Evolutionary conservation across 306 rosid genomes (phyloP), one percentile per base, ranked within the genome.

Genomic region (Sechiopsis laciniata): DNA sequence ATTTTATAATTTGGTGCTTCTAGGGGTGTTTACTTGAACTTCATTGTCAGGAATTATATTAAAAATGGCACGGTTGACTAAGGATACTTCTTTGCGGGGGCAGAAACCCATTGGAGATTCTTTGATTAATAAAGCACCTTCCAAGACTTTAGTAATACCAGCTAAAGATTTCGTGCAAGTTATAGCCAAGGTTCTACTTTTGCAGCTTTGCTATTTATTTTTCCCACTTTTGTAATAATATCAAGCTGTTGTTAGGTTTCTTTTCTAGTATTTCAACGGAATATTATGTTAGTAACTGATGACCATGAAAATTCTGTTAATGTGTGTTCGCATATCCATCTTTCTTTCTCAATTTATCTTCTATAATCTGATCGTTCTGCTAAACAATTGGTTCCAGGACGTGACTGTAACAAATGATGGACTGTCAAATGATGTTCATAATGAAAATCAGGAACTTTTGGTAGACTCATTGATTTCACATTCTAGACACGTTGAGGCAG

Each of bases 81-180:
- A 85, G 81, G 97, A 91, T 78, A 89, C 87, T 51, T 78, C 90
- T 60, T 77, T 76, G 40, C 85, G 81, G 50, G 98, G 90, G 63
- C 94, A 80, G 75, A 87, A 85, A 82, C 67, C 95, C 79, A 55
- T 75, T 78, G 78, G 80, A 80, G 96, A 91, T 50, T 78, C 77
- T 22, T 57, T 74, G 65, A 82, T 84, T 88, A 89, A 9, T 42
- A 42, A 89, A 85, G 83, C 91, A 74, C 95, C 88, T 72, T 76
- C 76, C 51, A 88, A 88, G 86, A 91, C 82, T 57, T 64, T 91
- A 68, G 85, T 86, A 55, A 89, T 94, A 85, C 86, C 90, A 79
- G 81, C 87, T 75, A 81, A 83, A 64, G 97, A 94, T 26, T 86
- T 94, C 79, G 99, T 94, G 78, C 99, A 94, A 88, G 91, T 94